phyloP scores from a whole-genome alignment of 768 basidiomycete species.

The Tylopilus subfusipes region DNA sequence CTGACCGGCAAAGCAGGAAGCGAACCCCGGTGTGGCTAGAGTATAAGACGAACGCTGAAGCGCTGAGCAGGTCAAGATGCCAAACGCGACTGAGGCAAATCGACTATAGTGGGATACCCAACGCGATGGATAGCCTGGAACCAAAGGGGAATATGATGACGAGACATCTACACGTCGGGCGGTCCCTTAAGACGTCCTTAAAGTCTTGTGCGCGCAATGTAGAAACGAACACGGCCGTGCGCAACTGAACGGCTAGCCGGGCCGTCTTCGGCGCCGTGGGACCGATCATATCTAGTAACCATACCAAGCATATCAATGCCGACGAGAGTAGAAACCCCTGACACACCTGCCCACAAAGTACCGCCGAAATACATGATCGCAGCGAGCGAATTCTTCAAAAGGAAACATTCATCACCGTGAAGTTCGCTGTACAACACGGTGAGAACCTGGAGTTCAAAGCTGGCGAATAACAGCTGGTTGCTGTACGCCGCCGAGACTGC shows the following conservation, averaged over 20 bases:
- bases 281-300: conserved; percentile 4
- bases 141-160: conserved; percentile 37
- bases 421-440: conserved; percentile 36
- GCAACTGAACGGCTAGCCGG: conserved; percentile 25
- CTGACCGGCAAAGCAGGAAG: no score
- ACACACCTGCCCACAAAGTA: conserved; percentile 32
- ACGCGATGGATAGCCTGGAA: conserved; percentile 14
- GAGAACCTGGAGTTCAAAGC: conserved; percentile 21
- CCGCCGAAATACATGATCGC: conserved; percentile 34
- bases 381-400: conserved; percentile 29
- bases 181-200: conserved; percentile 40
- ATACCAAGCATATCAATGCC: neutral
- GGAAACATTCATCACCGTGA: conserved; percentile 25
- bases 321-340: neutral
- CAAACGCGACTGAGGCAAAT: conserved; percentile 21
- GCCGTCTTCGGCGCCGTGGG: conserved; percentile 7
- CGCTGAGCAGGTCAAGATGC: conserved; percentile 13
- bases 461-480: conserved; percentile 25
- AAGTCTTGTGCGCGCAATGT: conserved; percentile 34
- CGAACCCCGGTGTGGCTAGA: conserved; percentile 16
- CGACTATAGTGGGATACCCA: conserved; percentile 26
- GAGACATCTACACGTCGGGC: conserved; percentile 31
- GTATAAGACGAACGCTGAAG: conserved; percentile 15
- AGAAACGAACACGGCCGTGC: conserved; percentile 27
- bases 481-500: conserved; percentile 31